Conservation (phyloP, 495 filamentous ascomycete species). For the Xeromyces bisporus region DNA sequence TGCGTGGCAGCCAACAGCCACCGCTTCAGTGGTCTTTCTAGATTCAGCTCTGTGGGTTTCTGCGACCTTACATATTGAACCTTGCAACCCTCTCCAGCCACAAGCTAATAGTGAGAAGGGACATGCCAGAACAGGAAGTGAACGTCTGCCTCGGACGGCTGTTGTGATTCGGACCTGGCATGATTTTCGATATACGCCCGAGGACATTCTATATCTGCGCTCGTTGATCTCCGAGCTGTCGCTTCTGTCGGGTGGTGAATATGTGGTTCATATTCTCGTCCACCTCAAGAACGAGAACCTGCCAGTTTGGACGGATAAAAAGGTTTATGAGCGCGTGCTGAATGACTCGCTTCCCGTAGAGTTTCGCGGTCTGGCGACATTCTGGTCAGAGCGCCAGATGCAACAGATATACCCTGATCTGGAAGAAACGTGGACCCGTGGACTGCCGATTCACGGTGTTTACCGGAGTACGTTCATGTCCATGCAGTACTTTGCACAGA, state of each 20-base stretch:
- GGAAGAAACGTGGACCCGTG: constrained; percentile 51
- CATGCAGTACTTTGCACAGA: constrained; percentile 77
- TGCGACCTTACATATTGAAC: too few relatives aligned
- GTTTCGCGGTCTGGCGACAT: constrained; percentile 70
- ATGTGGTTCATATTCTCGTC: constrained; percentile 44
- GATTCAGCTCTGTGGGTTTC: too few relatives aligned
- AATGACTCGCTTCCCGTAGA: constrained; percentile 61
- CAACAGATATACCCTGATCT: constrained; percentile 68
- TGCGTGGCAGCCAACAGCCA: constrained; percentile 54
- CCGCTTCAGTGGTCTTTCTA: constrained; percentile 41
- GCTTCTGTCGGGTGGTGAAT: constrained; percentile 45
- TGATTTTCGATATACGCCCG: constrained; percentile 36
- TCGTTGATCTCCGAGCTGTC: constrained; percentile 46
- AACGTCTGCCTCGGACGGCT: constrained; percentile 36
- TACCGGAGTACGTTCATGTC: constrained; percentile 89
- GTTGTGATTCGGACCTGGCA: constrained; percentile 48
- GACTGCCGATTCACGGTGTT: constrained; percentile 70
- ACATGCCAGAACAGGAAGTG: constrained; percentile 8
- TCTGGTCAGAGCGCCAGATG: constrained; percentile 94
- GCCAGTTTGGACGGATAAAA: constrained; percentile 49
- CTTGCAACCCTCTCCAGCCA: constrained; percentile 1
- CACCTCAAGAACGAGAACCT: constrained; percentile 49
- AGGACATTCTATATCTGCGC: constrained; percentile 38
- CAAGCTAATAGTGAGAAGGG: constrained; percentile 4
- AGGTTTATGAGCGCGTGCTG: constrained; percentile 46